Conservation (phyloP, 2,329 filamentous ascomycete genomes). For the Neofusicoccum sp. region DNA sequence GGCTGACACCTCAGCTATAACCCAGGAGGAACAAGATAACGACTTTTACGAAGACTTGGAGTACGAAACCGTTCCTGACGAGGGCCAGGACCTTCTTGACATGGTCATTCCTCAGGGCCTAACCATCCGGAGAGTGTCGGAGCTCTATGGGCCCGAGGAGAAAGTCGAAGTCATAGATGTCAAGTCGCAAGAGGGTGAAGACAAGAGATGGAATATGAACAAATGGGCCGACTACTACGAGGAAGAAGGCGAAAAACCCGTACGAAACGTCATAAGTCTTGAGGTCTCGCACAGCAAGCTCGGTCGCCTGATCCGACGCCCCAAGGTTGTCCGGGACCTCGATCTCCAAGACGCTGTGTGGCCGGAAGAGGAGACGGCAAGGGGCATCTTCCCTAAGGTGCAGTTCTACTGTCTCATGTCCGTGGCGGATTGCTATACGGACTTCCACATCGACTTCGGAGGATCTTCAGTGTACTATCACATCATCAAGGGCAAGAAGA, state of each 20-base stretch:
- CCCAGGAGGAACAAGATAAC: conserved; percentile 23
- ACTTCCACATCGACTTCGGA: conserved; percentile 73
- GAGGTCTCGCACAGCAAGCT: conserved; percentile 67
- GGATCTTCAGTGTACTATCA: conserved; percentile 73
- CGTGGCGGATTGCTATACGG: conserved; percentile 70
- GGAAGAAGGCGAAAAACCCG: conserved; percentile 60
- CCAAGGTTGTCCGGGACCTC: conserved; percentile 66
- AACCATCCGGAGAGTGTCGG: conserved; percentile 64
- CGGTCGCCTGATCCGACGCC: conserved; percentile 63
- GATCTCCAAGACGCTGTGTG: conserved; percentile 60
- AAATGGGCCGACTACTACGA: conserved; percentile 71
- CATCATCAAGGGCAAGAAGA: conserved; percentile 69
- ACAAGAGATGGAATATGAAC: conserved; percentile 65
- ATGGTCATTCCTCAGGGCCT: conserved; percentile 69
- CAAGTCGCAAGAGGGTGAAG: conserved; percentile 67
- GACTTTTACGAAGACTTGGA: conserved; percentile 45
- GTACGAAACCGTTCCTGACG: conserved; percentile 55
- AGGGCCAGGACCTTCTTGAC: conserved; percentile 66
- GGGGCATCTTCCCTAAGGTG: conserved; percentile 63
- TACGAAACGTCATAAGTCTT: conserved; percentile 70
- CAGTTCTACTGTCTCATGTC: conserved; percentile 73
- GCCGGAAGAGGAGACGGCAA: conserved; percentile 55
- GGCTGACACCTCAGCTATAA: conserved; percentile 20
- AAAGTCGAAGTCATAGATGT: conserved; percentile 69
- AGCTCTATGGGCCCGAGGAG: conserved; percentile 65